Percentiles rank a stretch among this genome's conserved stretches.
phyloP scores from a whole-genome alignment of 1,139 yeast species.

The Barnettozyma hawaiiensis region DNA sequence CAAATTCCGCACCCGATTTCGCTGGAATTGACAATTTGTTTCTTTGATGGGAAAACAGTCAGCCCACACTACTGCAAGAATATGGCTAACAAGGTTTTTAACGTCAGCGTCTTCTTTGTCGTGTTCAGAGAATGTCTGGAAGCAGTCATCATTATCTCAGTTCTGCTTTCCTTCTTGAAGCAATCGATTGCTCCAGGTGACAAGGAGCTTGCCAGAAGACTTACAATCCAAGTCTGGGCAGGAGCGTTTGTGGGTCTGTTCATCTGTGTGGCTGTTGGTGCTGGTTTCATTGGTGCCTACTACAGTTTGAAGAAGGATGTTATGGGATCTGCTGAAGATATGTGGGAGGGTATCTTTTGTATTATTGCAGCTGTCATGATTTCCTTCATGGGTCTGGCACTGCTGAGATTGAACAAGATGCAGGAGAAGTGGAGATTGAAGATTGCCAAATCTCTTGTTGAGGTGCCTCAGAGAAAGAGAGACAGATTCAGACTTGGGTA shows the following conservation, averaged over 20 bases:
- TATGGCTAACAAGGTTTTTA: slow-evolving; percentile 30
- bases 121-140: slow-evolving; percentile 83
- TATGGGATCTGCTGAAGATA: slow-evolving; percentile 76
- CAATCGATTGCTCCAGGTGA: slow-evolving; percentile 39
- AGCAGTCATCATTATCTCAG: slow-evolving; percentile 83
- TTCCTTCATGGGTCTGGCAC: slow-evolving; percentile 83
- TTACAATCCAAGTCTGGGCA: slow-evolving; percentile 73
- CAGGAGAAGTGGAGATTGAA: slow-evolving; percentile 67
- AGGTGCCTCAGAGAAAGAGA: slow-evolving; percentile 32
- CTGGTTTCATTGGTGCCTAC: slow-evolving; percentile 67
- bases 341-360: slow-evolving; percentile 91
- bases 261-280: slow-evolving; percentile 73
- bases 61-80: not conserved
- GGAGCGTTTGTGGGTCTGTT: slow-evolving; percentile 72
- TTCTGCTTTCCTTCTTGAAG: slow-evolving; percentile 71
- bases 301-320: slow-evolving; percentile 73
- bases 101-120: slow-evolving; percentile 67
- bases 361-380: slow-evolving; percentile 75
- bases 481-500: slow-evolving; percentile 34
- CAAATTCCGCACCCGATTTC: slow-evolving; percentile 2
- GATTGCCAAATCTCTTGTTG: slow-evolving; percentile 33
- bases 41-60: no score
- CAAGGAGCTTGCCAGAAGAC: slow-evolving; percentile 30
- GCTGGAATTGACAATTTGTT: no score
- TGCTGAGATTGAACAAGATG: slow-evolving; percentile 79